Percentiles rank a stretch among this genome's conserved stretches.
Conservation (phyloP, 140 eudicot genomes). For the Flaveria floridana region DNA sequence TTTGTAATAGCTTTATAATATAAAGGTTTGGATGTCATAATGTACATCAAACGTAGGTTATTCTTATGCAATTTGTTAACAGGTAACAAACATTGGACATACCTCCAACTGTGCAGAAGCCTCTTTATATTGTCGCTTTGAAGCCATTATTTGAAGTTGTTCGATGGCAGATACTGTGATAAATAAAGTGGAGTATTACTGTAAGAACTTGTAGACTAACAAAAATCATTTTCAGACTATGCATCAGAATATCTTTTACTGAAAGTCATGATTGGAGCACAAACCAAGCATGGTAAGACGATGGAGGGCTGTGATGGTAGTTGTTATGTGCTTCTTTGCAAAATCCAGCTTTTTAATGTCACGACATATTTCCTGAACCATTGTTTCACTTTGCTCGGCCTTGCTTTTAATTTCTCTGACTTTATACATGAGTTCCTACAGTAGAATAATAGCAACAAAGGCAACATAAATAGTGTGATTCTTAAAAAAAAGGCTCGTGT, state of each 20-base stretch:
- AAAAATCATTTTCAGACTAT: conserved; percentile 11
- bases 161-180: conserved; percentile 89
- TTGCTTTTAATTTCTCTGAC: conserved; percentile 92
- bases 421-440: conserved; percentile 93
- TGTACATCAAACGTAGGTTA: conserved; percentile 2
- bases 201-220: conserved; percentile 14
- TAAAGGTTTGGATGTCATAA: conserved; percentile 5
- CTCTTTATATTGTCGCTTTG: conserved; percentile 93
- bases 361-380: conserved; percentile 99
- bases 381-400: conserved; percentile 99
- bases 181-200: conserved; percentile 20
- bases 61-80: conserved; percentile 18
- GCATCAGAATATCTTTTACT: conserved; percentile 4
- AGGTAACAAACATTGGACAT: conserved; percentile 29
- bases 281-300: conserved; percentile 98
- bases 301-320: conserved; percentile 97
- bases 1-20: not conserved
- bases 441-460: conserved; percentile 11
- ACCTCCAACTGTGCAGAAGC: conserved; percentile 99
- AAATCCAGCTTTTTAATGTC: conserved; percentile 98
- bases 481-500: conserved; percentile 23
- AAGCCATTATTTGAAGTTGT: conserved; percentile 98
- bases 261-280: conserved; percentile 4
- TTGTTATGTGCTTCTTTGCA: conserved; percentile 95
- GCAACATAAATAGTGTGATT: conserved; percentile 23